Evolutionary conservation across 2,329 filamentous ascomycete genomes (phyloP).

Genomic region (Penicillium sclerotiorum): DNA sequence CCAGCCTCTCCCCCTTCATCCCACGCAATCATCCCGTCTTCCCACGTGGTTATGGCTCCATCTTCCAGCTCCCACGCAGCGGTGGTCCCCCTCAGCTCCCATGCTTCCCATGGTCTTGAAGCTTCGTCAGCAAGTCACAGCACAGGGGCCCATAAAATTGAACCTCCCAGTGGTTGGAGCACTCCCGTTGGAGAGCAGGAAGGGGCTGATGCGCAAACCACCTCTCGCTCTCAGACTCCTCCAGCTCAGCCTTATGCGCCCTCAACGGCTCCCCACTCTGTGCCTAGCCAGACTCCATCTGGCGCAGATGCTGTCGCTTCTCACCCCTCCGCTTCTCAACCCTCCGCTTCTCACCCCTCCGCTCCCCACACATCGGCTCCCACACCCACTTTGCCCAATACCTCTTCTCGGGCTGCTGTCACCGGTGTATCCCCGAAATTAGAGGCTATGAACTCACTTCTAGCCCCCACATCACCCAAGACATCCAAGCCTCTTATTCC

Average conservation of each 20-base stretch:
- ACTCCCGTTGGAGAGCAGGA: background rate
- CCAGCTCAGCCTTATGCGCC: background rate
- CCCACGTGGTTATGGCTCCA: too few species aligned
- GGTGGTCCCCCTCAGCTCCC: too few species aligned
- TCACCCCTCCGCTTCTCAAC: background rate
- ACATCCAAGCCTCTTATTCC: constrained; percentile 4
- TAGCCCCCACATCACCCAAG: background rate
- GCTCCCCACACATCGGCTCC: too few species aligned
- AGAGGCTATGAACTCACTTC: too few species aligned
- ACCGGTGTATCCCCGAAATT: too few species aligned
- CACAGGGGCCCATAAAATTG: background rate
- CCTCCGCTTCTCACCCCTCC: background rate
- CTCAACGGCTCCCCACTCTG: background rate
- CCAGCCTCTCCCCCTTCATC: background rate
- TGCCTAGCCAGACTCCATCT: background rate
- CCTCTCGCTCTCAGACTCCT: background rate
- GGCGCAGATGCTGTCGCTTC: background rate
- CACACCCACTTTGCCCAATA: too few species aligned
- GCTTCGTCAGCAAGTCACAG: background rate
- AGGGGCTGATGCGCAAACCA: background rate
- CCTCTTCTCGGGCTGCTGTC: too few species aligned
- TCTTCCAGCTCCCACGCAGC: too few species aligned
- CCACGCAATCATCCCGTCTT: background rate
- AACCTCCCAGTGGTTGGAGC: background rate
- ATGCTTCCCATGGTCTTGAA: too few species aligned